These are phyloP conservation scores for Hymenoscyphus scutula DNA, from an alignment of 2,329 filamentous ascomycete genomes.

Conservation along the genomic window DNA sequence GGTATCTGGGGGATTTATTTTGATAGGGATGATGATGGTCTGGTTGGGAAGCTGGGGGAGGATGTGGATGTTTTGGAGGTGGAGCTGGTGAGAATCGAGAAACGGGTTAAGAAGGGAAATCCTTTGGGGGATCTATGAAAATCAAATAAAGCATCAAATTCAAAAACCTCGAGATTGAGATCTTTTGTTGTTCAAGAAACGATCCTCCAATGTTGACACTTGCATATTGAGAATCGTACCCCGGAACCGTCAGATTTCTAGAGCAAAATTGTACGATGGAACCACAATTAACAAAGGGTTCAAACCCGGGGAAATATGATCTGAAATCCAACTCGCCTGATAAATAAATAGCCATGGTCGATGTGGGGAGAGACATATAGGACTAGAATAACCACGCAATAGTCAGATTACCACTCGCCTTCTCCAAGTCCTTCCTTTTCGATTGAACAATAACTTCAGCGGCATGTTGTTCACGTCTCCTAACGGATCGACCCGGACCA, in stretches of 20 bases:
- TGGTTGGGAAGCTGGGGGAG: slow-evolving; percentile 44
- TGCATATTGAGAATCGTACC: not conserved
- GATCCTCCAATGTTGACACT: no score
- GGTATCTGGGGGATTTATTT: slow-evolving; percentile 53
- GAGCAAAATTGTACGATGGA: not conserved
- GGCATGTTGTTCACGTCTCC: no score
- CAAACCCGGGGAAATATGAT: no score
- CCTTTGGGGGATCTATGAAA: slow-evolving; percentile 22
- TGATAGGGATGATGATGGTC: slow-evolving; percentile 47
- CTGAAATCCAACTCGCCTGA: no score
- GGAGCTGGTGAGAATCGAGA: slow-evolving; percentile 53
- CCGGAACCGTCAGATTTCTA: not conserved
- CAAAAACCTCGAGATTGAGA: not conserved
- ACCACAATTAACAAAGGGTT: not conserved
- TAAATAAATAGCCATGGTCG: no score
- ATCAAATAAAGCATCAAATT: not conserved
- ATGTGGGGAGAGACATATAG: no score
- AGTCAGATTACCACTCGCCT: not conserved
- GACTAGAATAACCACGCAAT: not conserved
- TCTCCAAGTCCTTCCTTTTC: not conserved
- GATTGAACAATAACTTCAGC: no score
- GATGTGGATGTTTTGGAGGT: slow-evolving; percentile 54
- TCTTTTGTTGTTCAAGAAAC: not conserved
- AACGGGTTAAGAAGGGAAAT: slow-evolving; percentile 35
- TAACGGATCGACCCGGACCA: not conserved